Conservation (phyloP, 257 asterid genomes). For the Gardenia jasminoides region DNA sequence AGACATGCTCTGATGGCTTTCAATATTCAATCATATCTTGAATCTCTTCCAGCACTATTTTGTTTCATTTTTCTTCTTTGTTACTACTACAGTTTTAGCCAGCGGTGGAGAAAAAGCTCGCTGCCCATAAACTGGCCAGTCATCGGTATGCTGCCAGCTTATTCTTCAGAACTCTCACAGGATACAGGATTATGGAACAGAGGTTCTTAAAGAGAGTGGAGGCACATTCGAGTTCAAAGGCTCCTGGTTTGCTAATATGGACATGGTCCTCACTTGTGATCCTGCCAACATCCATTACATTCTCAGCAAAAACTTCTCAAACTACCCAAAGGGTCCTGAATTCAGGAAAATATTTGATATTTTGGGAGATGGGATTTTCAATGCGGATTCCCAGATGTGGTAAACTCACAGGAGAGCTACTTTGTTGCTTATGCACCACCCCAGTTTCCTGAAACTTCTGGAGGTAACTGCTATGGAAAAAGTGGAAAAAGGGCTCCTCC, state of each 20-base stretch:
- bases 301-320: constrained; percentile 2
- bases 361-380: constrained; percentile 14
- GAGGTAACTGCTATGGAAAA: constrained; percentile 4
- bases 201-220: neutral
- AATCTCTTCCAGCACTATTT: no score
- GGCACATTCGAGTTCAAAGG: neutral
- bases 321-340: constrained; percentile 4
- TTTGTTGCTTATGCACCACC: neutral
- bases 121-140: constrained; percentile 2
- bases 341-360: neutral
- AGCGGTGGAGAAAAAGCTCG: neutral
- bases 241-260: neutral
- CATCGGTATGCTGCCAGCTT: neutral
- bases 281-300: constrained; percentile 5
- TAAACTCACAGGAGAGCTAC: neutral
- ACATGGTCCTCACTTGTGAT: constrained; percentile 5
- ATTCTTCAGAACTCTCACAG: neutral
- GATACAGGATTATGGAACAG: neutral
- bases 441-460: neutral
- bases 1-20: no score
- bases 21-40: no score
- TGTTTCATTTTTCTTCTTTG: no score
- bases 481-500: neutral
- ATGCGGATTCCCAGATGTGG: neutral
- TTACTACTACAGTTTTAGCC: no score